A percentile compares a stretch with the other conserved stretches of the same genome.
Evolutionary conservation across 148 eudicot species (phyloP).

Genomic region (Arbutus unedo): DNA sequence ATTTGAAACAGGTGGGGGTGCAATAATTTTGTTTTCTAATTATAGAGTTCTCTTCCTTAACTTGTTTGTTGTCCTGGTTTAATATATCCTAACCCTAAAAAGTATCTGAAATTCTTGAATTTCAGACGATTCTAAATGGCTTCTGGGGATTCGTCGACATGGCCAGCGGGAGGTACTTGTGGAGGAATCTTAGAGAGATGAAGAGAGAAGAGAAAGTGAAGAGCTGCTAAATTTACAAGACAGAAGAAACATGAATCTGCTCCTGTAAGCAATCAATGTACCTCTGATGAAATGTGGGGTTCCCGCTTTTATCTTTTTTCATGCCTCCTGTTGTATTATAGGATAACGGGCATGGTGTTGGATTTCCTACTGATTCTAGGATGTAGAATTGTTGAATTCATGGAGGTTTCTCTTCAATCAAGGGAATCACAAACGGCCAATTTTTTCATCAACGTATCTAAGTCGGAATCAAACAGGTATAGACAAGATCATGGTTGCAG

Average conservation of each 20-base stretch:
- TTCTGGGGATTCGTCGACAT: slow-evolving; percentile 72
- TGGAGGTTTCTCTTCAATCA: neutral
- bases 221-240: slow-evolving; percentile 20
- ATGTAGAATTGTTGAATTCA: neutral
- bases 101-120: neutral
- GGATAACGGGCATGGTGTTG: neutral
- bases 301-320: neutral
- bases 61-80: neutral
- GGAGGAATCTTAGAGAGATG: slow-evolving; percentile 57
- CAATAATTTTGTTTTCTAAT: neutral
- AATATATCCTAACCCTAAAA: neutral
- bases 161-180: slow-evolving; percentile 77
- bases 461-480: neutral
- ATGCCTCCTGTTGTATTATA: neutral
- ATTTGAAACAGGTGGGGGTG: slow-evolving; percentile 26
- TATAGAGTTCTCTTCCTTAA: neutral
- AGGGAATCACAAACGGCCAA: neutral
- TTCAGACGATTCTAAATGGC: slow-evolving; percentile 46
- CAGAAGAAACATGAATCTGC: neutral
- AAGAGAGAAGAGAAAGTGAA: slow-evolving; percentile 35
- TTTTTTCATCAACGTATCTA: neutral
- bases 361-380: neutral
- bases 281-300: neutral
- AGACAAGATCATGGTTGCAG: neutral
- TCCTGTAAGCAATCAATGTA: neutral